Evolutionary conservation across 305 asterid genomes (phyloP), one percentile per base, ranked within the genome.

Genomic region (Fraxinus xanthoxyloides): DNA sequence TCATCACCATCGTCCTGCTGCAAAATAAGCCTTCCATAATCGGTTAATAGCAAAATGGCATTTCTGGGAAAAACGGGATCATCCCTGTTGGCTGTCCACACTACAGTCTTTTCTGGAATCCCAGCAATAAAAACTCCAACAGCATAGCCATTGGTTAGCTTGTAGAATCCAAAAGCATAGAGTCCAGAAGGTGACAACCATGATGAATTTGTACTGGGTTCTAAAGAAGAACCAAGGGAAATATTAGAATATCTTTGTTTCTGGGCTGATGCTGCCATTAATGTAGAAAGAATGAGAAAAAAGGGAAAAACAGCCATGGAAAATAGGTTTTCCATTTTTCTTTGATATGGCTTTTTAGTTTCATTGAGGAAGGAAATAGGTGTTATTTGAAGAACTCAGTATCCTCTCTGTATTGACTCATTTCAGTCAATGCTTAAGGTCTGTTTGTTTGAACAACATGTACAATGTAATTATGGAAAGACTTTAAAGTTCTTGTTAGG

Each of bases 61-160:
- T 35, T 75, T 24, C 24, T 23, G 1, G 89, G 28, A 54, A 81
- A 70, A 24, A 69, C 9, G 2, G 84, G 85, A 31, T 46, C 56
- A 21, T 77, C 76, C 36, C 82, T 78, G 79, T 83, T 75, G 78
- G 87, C 89, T 35, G 84, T 82, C 89, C 89, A 86, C 0, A 82
- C 89, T 2, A 82, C 81, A 0, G 84, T 81, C 51, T 31, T 86
- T 0, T 79, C 70, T 1, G 85, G 67, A 34, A 78, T 67, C 51
- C 86, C 80, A 9, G 84, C 79, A 2, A 83, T 12, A 34, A 78
- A 78, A 24, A 83, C 36, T 8, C 89, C 85, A 0, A 83, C 80
- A 1, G 82, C 76, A 75, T 80, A 78, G 59, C 82, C 81, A 19
- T 82, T 76, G 69, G 26, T 51, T 59, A 63, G 74, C 30, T n/a